Evolutionary conservation across 371 early-diverging fungal genomes (phyloP), one percentile per base, ranked within the genome.

Genomic region (Chytridium lagenaria): DNA sequence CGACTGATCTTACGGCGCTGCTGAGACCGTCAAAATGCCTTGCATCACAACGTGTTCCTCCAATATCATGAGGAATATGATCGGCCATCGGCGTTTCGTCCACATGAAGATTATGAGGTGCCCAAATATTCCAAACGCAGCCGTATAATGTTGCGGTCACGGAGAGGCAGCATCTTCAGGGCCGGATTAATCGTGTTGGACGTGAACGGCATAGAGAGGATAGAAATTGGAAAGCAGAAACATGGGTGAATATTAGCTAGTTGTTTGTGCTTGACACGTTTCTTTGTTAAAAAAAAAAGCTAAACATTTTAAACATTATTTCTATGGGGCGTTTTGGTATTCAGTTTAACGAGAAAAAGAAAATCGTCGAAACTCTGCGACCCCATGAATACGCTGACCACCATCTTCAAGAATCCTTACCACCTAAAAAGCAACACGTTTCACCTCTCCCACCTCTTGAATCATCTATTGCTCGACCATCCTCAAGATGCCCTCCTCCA

Each of bases 1-100:
- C 73, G 22, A 52, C 74, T 5, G 80, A 80, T 50, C 50, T 64
- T 55, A 63, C 73, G 31, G n/a, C 10, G 3, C 28, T 80, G 5
- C 12, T 80, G 33, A 19, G 63, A 30, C 63, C 63, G 26, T 36
- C 36, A 31, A 63, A 63, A 23, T 63, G 12, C 36, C 37, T 63
- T 23, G 19, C 15, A 3, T 5, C 30, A 3, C 15, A 15, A 15
- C 33, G 63, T 36, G 7, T 2, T 36, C 26, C 63, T 63, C 12
- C 63, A 63, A 31, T 63, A 63, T 23, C 3, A 12, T 12, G 63
- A 63, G 10, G 63, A 37, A 2, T 31, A 3, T 30, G 63, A 63
- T 36, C 33, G 34, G 19, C 16, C 26, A 12, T 36, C 37, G 2
- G n/a, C n/a, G n/a, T n/a, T n/a, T n/a, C n/a, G n/a, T n/a, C n/a